phyloP scores from a whole-genome alignment of 257 asterid genomes.

The Asclepias syriaca region DNA sequence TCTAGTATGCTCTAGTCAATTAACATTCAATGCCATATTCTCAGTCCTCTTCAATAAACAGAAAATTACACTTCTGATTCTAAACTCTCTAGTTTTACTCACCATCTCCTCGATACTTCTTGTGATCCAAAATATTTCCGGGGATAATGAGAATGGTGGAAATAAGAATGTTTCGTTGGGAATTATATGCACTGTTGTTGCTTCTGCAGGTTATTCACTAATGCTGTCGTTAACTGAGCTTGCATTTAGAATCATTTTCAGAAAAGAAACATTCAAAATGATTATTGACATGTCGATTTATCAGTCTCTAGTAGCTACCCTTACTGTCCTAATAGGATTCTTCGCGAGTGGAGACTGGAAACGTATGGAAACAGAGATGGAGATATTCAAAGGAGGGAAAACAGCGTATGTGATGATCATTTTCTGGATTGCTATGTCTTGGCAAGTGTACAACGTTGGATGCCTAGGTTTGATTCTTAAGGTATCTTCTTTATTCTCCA shows the following conservation, averaged over 20 bases:
- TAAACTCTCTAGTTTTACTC: conserved; percentile 47
- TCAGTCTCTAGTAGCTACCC: conserved; percentile 29
- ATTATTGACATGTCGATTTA: conserved; percentile 29
- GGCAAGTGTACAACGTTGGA: conserved; percentile 39
- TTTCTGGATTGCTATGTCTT: conserved; percentile 28
- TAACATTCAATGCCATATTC: conserved; percentile 54
- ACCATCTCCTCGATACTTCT: conserved; percentile 54
- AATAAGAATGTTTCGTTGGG: conserved; percentile 22
- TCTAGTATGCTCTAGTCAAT: conserved; percentile 42
- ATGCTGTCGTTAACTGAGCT: conserved; percentile 27
- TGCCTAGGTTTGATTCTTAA: conserved; percentile 31
- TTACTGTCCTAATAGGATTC: conserved; percentile 18
- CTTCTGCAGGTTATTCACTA: conserved; percentile 33
- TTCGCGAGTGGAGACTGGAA: conserved; percentile 47
- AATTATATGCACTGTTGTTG: conserved; percentile 32
- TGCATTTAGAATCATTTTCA: conserved; percentile 28
- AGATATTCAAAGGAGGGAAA: conserved; percentile 28
- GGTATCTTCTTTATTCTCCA: conserved; percentile 27
- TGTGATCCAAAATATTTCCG: conserved; percentile 41
- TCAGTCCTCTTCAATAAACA: conserved; percentile 43
- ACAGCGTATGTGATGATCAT: conserved; percentile 24
- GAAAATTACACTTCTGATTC: conserved; percentile 32
- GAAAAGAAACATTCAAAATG: conserved; percentile 10
- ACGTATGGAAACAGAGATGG: conserved; percentile 30
- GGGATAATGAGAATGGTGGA: conserved; percentile 10